Conservation (phyloP, 305 asterid species). For the Striga hermonthica region DNA sequence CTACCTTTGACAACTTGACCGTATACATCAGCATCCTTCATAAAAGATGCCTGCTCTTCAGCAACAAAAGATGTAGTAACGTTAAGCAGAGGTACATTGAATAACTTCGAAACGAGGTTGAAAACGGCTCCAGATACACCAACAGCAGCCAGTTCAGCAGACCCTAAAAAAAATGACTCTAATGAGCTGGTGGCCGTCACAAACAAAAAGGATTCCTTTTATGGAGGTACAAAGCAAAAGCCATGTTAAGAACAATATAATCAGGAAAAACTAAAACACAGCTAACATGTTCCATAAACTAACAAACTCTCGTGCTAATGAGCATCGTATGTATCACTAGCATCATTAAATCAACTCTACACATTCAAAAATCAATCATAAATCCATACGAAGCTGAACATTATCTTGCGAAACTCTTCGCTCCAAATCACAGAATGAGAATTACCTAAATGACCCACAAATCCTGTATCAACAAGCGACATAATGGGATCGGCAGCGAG, state of each 20-base stretch:
- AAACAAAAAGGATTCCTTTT: neutral
- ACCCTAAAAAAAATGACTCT: slow-evolving; percentile 48
- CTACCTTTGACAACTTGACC: slow-evolving; percentile 40
- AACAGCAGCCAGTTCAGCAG: slow-evolving; percentile 89
- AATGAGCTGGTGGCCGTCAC: slow-evolving; percentile 12
- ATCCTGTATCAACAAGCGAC: slow-evolving; percentile 81
- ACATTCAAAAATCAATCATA: neutral
- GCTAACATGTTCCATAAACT: neutral
- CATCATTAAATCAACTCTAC: neutral
- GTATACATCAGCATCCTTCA: slow-evolving; percentile 39
- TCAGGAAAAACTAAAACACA: neutral
- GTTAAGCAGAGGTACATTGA: slow-evolving; percentile 90
- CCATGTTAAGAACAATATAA: slow-evolving; percentile 9
- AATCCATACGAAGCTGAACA: neutral
- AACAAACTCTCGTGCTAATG: neutral
- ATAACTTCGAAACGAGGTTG: slow-evolving; percentile 83
- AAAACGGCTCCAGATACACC: slow-evolving; percentile 88
- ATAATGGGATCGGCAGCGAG: slow-evolving; percentile 88
- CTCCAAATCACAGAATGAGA: slow-evolving; percentile 13
- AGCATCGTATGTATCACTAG: neutral
- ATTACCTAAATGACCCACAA: slow-evolving; percentile 89
- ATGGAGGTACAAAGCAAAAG: neutral
- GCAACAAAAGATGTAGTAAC: slow-evolving; percentile 93
- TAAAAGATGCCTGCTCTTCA: slow-evolving; percentile 79
- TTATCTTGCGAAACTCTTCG: neutral